Conservation (phyloP, 441 rosid genomes). For the Erodium moschatum region DNA sequence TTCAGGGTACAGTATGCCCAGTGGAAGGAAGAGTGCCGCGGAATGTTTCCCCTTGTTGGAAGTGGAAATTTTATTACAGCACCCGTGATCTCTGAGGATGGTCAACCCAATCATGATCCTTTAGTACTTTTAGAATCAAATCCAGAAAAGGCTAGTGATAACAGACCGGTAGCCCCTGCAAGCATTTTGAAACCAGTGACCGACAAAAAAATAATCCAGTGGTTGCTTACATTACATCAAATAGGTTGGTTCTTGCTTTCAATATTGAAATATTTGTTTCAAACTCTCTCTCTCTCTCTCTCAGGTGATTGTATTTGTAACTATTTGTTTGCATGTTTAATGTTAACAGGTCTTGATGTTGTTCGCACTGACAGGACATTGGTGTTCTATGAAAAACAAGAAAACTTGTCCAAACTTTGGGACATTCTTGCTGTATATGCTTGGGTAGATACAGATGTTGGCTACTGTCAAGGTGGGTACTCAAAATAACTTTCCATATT, state of each 20-base stretch:
- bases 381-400: slow-evolving; percentile 79
- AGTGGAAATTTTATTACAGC: slow-evolving; percentile 80
- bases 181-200: slow-evolving; percentile 14
- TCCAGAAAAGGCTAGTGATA: slow-evolving; percentile 26
- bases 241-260: slow-evolving; percentile 51
- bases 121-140: slow-evolving; percentile 57
- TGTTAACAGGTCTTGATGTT: slow-evolving; percentile 70
- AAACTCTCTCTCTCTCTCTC: background rate
- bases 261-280: slow-evolving; percentile 5
- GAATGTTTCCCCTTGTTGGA: slow-evolving; percentile 70
- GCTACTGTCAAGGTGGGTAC: slow-evolving; percentile 79
- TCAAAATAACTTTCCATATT: background rate
- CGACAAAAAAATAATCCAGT: slow-evolving; percentile 68
- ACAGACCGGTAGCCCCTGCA: background rate
- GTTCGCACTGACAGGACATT: slow-evolving; percentile 81
- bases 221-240: slow-evolving; percentile 84
- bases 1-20: slow-evolving; percentile 58
- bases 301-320: background rate
- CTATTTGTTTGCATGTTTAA: slow-evolving; percentile 16
- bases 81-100: slow-evolving; percentile 71
- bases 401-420: slow-evolving; percentile 88
- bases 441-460: slow-evolving; percentile 82
- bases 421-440: slow-evolving; percentile 89
- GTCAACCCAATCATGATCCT: slow-evolving; percentile 74
- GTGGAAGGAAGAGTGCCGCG: slow-evolving; percentile 68